A percentile compares a stretch with the other conserved stretches of the same genome.
phyloP scores from a whole-genome alignment of 495 filamentous ascomycete genomes.

The Penicillium cataractarum region DNA sequence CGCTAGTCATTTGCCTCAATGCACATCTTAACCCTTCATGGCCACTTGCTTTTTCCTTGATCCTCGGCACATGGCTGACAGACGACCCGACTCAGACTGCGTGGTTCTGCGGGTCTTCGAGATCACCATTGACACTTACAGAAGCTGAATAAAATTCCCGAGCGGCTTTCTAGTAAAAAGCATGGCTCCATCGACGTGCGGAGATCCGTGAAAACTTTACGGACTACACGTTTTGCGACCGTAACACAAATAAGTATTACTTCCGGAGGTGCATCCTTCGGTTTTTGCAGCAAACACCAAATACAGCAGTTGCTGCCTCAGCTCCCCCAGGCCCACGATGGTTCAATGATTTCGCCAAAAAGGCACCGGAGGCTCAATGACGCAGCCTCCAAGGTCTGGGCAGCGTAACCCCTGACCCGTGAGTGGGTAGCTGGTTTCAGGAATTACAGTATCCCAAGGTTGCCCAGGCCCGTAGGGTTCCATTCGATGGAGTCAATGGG shows the following conservation, averaged over 20 bases:
- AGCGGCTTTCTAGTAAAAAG: not conserved
- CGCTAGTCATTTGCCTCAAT: constrained; percentile 12
- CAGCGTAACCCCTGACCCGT: not conserved
- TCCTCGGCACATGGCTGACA: constrained; percentile 18
- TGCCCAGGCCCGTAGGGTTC: not conserved
- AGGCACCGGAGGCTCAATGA: not conserved
- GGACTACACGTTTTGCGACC: not conserved
- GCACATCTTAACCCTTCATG: constrained; percentile 14
- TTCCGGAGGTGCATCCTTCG: not conserved
- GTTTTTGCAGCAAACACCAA: not conserved
- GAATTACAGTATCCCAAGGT: not conserved
- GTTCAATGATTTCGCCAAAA: not conserved
- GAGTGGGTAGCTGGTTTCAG: not conserved
- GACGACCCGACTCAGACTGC: not conserved
- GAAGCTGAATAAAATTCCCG: not conserved
- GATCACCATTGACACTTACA: not conserved
- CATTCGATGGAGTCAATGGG: constrained; percentile 7
- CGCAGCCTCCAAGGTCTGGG: not conserved
- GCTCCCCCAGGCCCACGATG: not conserved
- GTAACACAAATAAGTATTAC: not conserved
- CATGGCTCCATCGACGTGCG: not conserved
- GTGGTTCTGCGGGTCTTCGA: constrained; percentile 3
- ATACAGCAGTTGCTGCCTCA: not conserved
- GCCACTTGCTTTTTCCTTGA: not conserved
- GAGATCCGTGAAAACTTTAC: not conserved